These are phyloP conservation scores for Fusarium nygamai DNA, from an alignment of 2,329 filamentous ascomycete species.

Conservation along the genomic window DNA sequence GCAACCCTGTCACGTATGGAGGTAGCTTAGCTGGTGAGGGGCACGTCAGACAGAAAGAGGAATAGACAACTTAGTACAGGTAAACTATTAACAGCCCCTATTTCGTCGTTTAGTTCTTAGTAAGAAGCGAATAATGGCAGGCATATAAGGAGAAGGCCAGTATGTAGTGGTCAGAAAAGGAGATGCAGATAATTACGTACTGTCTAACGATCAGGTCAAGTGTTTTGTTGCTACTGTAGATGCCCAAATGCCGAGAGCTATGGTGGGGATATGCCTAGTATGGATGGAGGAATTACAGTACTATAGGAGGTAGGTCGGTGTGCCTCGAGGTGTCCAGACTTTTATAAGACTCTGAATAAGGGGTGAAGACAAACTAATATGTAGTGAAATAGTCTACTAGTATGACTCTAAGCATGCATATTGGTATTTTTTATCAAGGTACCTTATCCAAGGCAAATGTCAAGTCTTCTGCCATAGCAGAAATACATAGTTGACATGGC, in stretches of 20 bases:
- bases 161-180: neutral
- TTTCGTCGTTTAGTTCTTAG: neutral
- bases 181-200: neutral
- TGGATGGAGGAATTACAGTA: neutral
- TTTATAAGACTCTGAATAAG: neutral
- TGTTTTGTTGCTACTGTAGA: neutral
- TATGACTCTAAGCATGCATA: neutral
- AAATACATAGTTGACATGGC: neutral
- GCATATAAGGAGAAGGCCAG: neutral
- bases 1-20: conserved; percentile 16
- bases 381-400: neutral
- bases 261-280: conserved; percentile 8
- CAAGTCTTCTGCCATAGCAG: neutral
- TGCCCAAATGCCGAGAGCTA: conserved; percentile 8
- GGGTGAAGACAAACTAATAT: neutral
- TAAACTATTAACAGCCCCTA: conserved; percentile 12
- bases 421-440: no score
- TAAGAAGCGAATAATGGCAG: neutral
- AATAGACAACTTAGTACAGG: conserved; percentile 22
- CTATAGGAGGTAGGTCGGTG: neutral
- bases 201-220: neutral
- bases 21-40: conserved; percentile 29
- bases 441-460: neutral
- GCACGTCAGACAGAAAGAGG: conserved; percentile 39
- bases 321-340: neutral